A percentile compares a stretch with the other conserved stretches of the same genome.
Conservation (phyloP, 192 early-diverging fungal genomes). For the Obelidium mucronatum region DNA sequence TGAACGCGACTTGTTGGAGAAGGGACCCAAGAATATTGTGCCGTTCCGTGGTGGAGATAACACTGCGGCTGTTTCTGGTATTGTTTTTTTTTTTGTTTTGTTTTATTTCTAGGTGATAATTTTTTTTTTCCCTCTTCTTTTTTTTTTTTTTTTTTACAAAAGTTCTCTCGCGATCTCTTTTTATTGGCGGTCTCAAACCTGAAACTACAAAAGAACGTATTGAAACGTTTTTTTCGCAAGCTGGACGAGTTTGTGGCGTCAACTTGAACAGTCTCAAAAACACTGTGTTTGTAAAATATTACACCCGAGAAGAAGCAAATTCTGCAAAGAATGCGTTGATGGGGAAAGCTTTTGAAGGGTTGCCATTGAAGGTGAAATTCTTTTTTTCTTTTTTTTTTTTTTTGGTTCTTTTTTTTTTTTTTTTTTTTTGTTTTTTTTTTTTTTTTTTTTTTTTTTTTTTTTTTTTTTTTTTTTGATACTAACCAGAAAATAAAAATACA, state of each 20-base stretch:
- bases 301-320: constrained; percentile 58
- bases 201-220: constrained; percentile 50
- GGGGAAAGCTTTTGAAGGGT: constrained; percentile 35
- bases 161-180: constrained; percentile 62
- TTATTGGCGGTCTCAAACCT: constrained; percentile 51
- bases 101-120: not conserved
- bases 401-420: not conserved
- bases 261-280: constrained; percentile 62
- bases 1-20: not conserved
- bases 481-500: no score
- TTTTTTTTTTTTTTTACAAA: not conserved
- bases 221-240: constrained; percentile 46
- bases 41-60: constrained; percentile 18
- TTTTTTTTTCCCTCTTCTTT: not conserved
- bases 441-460: not conserved
- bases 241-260: constrained; percentile 54
- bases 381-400: constrained; percentile 12
- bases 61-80: not conserved
- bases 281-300: constrained; percentile 59
- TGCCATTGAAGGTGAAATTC: constrained; percentile 46
- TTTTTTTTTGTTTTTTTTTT: constrained; percentile 11
- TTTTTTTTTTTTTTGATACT: constrained; percentile 12
- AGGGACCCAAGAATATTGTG: not conserved
- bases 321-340: constrained; percentile 44
- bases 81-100: not conserved